Conservation (phyloP, 2,329 filamentous ascomycete species). For the Penicillium sp. region DNA sequence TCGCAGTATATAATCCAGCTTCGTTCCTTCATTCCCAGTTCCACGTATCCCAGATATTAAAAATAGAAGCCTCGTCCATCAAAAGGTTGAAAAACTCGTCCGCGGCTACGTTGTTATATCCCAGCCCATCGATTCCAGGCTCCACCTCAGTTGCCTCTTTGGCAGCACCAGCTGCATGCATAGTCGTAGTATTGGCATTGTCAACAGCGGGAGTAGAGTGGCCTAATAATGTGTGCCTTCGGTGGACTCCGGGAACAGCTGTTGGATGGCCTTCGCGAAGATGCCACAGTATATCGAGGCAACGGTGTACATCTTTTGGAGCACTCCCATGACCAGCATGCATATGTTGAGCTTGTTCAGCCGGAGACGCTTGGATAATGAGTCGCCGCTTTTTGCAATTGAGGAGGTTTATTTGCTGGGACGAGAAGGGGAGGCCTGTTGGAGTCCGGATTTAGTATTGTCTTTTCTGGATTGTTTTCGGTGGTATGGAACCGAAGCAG, state of each 20-base stretch:
- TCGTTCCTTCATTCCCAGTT: conserved; percentile 1
- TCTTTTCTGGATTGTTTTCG: conserved; percentile 11
- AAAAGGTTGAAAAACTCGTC: conserved; percentile 26
- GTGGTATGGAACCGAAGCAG: no score
- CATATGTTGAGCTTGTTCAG: conserved; percentile 38
- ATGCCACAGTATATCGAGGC: conserved; percentile 35
- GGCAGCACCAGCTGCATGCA: background rate
- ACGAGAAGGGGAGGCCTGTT: conserved; percentile 34
- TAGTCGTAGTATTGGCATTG: background rate
- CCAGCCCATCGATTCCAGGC: background rate
- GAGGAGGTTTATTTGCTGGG: conserved; percentile 37
- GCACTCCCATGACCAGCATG: conserved; percentile 39
- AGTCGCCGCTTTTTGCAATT: conserved; percentile 30
- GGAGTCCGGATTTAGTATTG: background rate
- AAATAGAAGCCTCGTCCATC: conserved; percentile 31
- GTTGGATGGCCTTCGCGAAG: conserved; percentile 31
- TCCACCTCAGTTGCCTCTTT: background rate
- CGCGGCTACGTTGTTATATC: background rate
- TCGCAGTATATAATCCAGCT: no score
- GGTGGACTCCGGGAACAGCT: conserved; percentile 26
- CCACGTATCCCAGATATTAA: conserved; percentile 32
- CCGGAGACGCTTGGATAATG: conserved; percentile 31
- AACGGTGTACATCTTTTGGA: conserved; percentile 36
- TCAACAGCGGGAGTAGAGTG: background rate
- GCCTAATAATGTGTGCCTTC: background rate